Percentiles rank a stretch among this genome's conserved stretches.
Conservation (phyloP, 495 filamentous ascomycete genomes). For the Aspergillus bertholletiae region DNA sequence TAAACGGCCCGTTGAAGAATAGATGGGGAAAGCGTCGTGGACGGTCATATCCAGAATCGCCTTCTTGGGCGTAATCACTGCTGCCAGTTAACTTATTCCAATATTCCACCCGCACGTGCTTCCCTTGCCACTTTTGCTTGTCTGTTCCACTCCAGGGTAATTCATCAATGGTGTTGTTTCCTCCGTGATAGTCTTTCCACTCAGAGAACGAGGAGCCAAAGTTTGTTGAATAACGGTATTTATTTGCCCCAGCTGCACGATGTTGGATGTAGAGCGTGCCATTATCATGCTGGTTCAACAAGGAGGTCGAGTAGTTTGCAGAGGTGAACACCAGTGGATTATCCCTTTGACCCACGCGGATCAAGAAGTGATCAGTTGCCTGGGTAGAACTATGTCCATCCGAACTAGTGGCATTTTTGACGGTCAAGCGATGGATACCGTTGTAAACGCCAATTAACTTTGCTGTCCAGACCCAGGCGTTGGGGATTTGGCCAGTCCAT, state of each 20-base stretch:
- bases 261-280: slow-evolving; percentile 51
- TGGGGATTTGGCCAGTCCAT: slow-evolving; percentile 49
- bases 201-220: slow-evolving; percentile 57
- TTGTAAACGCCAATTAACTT: slow-evolving; percentile 58
- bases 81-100: slow-evolving; percentile 63
- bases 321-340: slow-evolving; percentile 57
- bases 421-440: slow-evolving; percentile 60
- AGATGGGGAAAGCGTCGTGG: slow-evolving; percentile 61
- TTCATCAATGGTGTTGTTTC: slow-evolving; percentile 40
- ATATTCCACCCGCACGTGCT: slow-evolving; percentile 66
- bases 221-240: slow-evolving; percentile 61
- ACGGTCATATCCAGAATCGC: slow-evolving; percentile 46
- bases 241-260: slow-evolving; percentile 59
- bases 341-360: slow-evolving; percentile 52
- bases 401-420: slow-evolving; percentile 49
- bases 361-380: slow-evolving; percentile 52
- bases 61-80: slow-evolving; percentile 61
- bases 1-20: slow-evolving; percentile 63
- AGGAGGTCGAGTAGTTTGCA: slow-evolving; percentile 56
- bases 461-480: slow-evolving; percentile 51
- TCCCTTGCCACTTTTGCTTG: slow-evolving; percentile 59
- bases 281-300: slow-evolving; percentile 41
- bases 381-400: slow-evolving; percentile 39
- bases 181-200: slow-evolving; percentile 56
- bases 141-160: slow-evolving; percentile 60